Conservation (phyloP, 2,329 filamentous ascomycete genomes). For the Dothistroma septosporum region DNA sequence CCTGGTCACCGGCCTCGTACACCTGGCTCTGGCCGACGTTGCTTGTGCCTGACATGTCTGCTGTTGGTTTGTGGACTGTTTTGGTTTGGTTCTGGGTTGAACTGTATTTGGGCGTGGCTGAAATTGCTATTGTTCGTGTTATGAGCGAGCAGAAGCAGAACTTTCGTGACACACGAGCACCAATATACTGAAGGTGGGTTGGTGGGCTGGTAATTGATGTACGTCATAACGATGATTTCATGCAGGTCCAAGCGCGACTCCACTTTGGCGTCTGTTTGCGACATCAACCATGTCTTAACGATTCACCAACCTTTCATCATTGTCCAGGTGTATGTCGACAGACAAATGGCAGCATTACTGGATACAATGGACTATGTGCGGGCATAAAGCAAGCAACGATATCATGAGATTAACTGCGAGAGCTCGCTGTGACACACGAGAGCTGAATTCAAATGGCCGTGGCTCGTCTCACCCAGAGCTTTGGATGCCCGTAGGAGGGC, state of each 20-base stretch:
- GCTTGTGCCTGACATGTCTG: conserved; percentile 53
- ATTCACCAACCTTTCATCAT: background rate
- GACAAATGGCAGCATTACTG: background rate
- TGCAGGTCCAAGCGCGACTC: background rate
- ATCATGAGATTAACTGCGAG: no score
- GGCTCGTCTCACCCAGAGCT: background rate
- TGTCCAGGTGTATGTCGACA: no score
- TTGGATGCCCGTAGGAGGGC: background rate
- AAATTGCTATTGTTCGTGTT: background rate
- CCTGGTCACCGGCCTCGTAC: conserved; percentile 75
- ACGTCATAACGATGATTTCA: conserved; percentile 2
- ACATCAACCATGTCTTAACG: background rate
- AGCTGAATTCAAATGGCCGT: background rate
- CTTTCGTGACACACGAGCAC: background rate
- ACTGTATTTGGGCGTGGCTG: background rate
- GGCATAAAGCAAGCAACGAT: background rate
- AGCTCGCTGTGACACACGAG: background rate
- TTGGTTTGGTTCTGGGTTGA: background rate
- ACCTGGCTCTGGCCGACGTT: conserved; percentile 62
- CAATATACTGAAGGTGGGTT: background rate
- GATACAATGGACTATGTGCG: background rate
- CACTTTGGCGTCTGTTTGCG: background rate
- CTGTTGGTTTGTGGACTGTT: background rate
- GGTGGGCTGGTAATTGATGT: background rate
- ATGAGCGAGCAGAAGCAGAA: background rate